Evolutionary conservation across 257 asterid genomes (phyloP).

Genomic region (Euphrasia confusa): DNA sequence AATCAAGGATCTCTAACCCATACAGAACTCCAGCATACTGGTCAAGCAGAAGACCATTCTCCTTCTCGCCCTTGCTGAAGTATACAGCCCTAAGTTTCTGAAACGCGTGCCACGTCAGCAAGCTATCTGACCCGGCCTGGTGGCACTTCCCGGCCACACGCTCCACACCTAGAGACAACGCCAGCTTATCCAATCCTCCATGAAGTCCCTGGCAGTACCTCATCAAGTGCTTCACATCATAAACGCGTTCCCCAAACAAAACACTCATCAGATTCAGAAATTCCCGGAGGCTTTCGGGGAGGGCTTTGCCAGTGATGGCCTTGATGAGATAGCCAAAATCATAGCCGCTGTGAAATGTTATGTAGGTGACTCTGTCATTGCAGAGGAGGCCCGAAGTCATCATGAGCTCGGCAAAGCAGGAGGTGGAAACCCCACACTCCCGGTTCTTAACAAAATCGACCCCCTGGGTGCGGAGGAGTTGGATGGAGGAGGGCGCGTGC

Average conservation of each 20-base stretch:
- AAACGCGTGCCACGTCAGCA: slow-evolving; percentile 56
- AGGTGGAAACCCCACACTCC: slow-evolving; percentile 27
- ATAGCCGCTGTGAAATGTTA: slow-evolving; percentile 58
- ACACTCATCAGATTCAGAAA: slow-evolving; percentile 38
- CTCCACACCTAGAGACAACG: slow-evolving; percentile 32
- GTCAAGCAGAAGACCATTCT: slow-evolving; percentile 31
- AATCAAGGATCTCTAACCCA: slow-evolving; percentile 67
- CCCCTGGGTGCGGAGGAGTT: slow-evolving; percentile 45
- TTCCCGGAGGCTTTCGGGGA: slow-evolving; percentile 39
- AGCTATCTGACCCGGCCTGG: slow-evolving; percentile 65
- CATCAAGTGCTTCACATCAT: slow-evolving; percentile 58
- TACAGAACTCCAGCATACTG: slow-evolving; percentile 68
- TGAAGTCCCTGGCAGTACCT: slow-evolving; percentile 43
- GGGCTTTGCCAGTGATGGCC: slow-evolving; percentile 43
- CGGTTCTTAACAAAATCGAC: slow-evolving; percentile 32
- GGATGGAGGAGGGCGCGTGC: slow-evolving; percentile 47
- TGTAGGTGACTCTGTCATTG: slow-evolving; percentile 41
- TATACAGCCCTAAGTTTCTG: slow-evolving; percentile 45
- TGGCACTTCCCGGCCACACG: slow-evolving; percentile 52
- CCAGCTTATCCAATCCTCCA: slow-evolving; percentile 53
- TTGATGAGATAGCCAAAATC: slow-evolving; percentile 61
- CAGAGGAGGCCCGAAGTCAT: slow-evolving; percentile 57
- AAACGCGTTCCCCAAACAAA: slow-evolving; percentile 41
- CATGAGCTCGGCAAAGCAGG: slow-evolving; percentile 42
- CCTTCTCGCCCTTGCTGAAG: slow-evolving; percentile 35